A percentile compares a stretch with the other conserved stretches of the same genome.
phyloP scores from a whole-genome alignment of 2,329 filamentous ascomycete species.

The Paecilomyces fulvus region DNA sequence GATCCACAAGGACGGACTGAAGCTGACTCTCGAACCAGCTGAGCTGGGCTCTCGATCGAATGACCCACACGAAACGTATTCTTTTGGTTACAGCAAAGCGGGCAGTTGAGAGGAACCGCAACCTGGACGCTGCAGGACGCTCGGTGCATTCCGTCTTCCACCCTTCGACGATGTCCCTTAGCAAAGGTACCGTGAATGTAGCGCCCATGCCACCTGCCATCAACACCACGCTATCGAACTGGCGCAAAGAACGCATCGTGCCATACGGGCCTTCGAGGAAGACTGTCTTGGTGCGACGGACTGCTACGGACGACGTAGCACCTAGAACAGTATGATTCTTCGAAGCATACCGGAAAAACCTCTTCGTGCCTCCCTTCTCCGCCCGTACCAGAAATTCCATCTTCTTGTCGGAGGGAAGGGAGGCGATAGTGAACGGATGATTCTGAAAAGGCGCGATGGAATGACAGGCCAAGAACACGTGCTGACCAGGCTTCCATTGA shows the following conservation, averaged over 20 bases:
- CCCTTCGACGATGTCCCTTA: conserved; percentile 47
- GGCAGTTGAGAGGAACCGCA: conserved; percentile 6
- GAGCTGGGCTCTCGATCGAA: conserved; percentile 46
- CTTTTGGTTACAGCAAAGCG: conserved; percentile 37
- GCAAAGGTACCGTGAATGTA: conserved; percentile 49
- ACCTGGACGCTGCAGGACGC: background rate
- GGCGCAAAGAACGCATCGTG: conserved; percentile 41
- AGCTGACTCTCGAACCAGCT: conserved; percentile 48
- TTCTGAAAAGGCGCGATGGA: conserved; percentile 50
- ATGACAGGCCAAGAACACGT: conserved; percentile 54
- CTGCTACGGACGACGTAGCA: conserved; percentile 5
- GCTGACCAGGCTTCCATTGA: conserved; percentile 54
- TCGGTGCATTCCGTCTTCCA: conserved; percentile 30
- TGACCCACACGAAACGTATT: conserved; percentile 51
- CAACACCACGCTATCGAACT: conserved; percentile 54
- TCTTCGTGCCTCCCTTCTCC: conserved; percentile 45
- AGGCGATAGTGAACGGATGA: conserved; percentile 57
- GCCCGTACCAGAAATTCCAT: conserved; percentile 51
- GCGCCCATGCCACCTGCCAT: conserved; percentile 54
- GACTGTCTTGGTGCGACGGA: conserved; percentile 25
- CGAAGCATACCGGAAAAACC: conserved; percentile 44
- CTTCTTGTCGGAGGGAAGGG: conserved; percentile 46
- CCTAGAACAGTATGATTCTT: conserved; percentile 25
- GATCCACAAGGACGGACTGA: conserved; percentile 35
- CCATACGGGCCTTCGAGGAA: conserved; percentile 50